A percentile compares a stretch with the other conserved stretches of the same genome.
These are phyloP conservation scores for Thermoascus crustaceus DNA, from an alignment of 2,329 filamentous ascomycete species.

Conservation along the genomic window DNA sequence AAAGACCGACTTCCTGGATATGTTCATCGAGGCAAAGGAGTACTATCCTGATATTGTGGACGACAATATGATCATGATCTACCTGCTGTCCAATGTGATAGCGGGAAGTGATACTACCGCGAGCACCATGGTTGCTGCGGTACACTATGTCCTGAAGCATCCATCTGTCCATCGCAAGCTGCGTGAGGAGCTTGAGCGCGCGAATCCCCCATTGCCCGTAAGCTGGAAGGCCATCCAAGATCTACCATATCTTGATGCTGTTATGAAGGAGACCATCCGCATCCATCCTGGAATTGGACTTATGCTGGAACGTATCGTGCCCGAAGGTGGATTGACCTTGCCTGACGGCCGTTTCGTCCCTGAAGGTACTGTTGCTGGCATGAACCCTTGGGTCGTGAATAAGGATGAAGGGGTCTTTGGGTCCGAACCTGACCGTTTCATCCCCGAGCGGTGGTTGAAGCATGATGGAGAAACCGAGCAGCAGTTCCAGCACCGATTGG, in stretches of 20 bases:
- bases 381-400: conserved; percentile 20
- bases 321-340: conserved; percentile 8
- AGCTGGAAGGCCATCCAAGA: conserved; percentile 5
- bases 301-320: conserved; percentile 10
- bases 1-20: conserved; percentile 14
- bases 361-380: conserved; percentile 19
- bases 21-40: conserved; percentile 12
- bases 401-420: conserved; percentile 15
- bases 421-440: conserved; percentile 14
- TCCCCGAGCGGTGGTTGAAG: conserved; percentile 23
- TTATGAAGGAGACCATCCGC: conserved; percentile 11
- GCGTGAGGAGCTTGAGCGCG: conserved; percentile 14
- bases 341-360: conserved; percentile 17
- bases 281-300: conserved; percentile 10
- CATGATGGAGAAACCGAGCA: conserved; percentile 7
- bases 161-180: conserved; percentile 17
- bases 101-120: conserved; percentile 30
- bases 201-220: conserved; percentile 9
- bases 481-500: conserved; percentile 7
- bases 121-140: conserved; percentile 21
- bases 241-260: conserved; percentile 8
- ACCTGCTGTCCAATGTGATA: conserved; percentile 17
- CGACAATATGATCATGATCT: conserved; percentile 11
- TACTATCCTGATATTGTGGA: conserved; percentile 13
- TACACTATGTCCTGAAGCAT: conserved; percentile 24